Evolutionary conservation across 2,329 filamentous ascomycete genomes (phyloP), one percentile per base, ranked within the genome.

Genomic region (Xylaria sp.): DNA sequence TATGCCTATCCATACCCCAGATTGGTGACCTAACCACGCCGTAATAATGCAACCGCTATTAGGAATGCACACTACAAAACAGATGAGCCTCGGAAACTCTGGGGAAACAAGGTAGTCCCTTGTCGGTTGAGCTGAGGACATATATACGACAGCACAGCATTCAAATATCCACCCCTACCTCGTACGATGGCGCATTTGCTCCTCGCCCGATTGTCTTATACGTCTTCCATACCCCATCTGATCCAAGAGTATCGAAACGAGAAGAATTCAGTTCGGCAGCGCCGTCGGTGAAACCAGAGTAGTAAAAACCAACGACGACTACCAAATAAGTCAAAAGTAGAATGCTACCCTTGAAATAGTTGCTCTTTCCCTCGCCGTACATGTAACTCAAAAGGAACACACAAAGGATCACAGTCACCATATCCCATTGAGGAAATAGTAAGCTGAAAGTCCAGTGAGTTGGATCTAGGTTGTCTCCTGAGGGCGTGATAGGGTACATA

Each of bases 321-420:
- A 98, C 96, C 27, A 98, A 81, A 79, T 99, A 99, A 40, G 93
- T 96, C 60, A 99, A 84, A 71, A 98, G 90, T 61, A 99, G 85
- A 74, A 98, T 98, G 72, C 93, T 97, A 60, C 96, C 96, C 84
- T 99, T 99, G 89, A 99, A 99, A 82, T 99, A 99, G 81, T 99
- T 99, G 84, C 94, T 98, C 88, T 99, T 99, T 48, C 96, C 96
- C 82, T 99, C 96, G 60, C 95, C 93, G 75, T 98, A 97, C 85
- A 99, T 95, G 84, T 98, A 97, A 76, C 94, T 97, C 73, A 99
- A 89, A 65, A 99, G 84, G 83, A 99, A 97, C 21, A 99, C 94
- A 76, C 95, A 98, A 18, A 99, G 83, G 68, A 98, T 97, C 18
- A 98, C 93, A 0, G 93, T 97, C 13, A 98, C 91, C 93, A 99